Conservation (phyloP, 2,329 filamentous ascomycete genomes). For the Claviceps paspali region DNA sequence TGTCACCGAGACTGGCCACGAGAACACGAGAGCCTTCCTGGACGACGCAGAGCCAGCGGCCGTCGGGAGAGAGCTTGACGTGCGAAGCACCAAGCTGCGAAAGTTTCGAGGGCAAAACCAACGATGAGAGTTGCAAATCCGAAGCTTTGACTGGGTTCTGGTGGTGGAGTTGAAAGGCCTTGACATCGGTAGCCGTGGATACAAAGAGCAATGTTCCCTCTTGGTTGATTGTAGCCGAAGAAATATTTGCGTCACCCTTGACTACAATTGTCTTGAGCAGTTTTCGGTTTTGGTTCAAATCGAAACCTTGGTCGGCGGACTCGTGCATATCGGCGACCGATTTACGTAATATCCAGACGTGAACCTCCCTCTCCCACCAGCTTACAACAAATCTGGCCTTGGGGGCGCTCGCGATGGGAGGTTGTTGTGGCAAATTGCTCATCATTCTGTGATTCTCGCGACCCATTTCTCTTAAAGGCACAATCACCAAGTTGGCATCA, state of each 20-base stretch:
- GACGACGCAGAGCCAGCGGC: slow-evolving; percentile 52
- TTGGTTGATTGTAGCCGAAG: slow-evolving; percentile 53
- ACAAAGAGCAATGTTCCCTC: slow-evolving; percentile 64
- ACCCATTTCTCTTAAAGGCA: slow-evolving; percentile 59
- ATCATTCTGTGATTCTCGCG: slow-evolving; percentile 72
- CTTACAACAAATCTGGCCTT: slow-evolving; percentile 64
- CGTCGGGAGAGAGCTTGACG: slow-evolving; percentile 54
- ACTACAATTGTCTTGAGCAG: slow-evolving; percentile 54
- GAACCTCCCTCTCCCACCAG: slow-evolving; percentile 84
- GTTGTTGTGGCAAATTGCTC: slow-evolving; percentile 67
- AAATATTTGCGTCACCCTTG: slow-evolving; percentile 69
- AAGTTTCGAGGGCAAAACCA: slow-evolving; percentile 46
- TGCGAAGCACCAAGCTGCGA: slow-evolving; percentile 49
- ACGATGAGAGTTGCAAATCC: slow-evolving; percentile 54
- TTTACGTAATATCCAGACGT: slow-evolving; percentile 54
- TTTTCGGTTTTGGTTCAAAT: slow-evolving; percentile 40
- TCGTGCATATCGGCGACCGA: slow-evolving; percentile 31
- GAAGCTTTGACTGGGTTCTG: slow-evolving; percentile 33
- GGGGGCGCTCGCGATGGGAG: slow-evolving; percentile 57
- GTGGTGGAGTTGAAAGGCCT: slow-evolving; percentile 55
- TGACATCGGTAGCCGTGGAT: slow-evolving; percentile 58
- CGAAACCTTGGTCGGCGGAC: slow-evolving; percentile 22
- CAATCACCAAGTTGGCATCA: slow-evolving; percentile 68
- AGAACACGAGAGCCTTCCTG: slow-evolving; percentile 45
- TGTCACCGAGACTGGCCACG: slow-evolving; percentile 21